These are phyloP conservation scores for Dillenia turbinata DNA, from an alignment of 164 flowering plant species.

Conservation along the genomic window DNA sequence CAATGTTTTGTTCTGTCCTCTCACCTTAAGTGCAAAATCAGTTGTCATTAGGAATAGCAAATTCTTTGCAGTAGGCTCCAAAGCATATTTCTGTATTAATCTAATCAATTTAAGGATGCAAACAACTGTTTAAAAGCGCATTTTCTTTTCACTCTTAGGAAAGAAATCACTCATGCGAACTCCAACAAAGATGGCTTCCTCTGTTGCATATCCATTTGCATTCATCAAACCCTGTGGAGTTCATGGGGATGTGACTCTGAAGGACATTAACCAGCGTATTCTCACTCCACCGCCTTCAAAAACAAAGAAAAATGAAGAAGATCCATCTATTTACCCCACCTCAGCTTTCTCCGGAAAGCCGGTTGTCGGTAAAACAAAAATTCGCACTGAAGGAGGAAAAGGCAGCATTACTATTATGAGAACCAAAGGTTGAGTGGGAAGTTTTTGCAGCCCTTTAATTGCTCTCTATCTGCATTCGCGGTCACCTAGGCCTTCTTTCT, in stretches of 20 bases:
- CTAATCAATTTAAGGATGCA: too few relatives aligned
- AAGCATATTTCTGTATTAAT: too few relatives aligned
- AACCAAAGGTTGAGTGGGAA: too few relatives aligned
- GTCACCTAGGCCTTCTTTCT: too few relatives aligned
- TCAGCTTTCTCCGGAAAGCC: conserved; percentile 97
- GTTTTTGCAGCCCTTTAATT: too few relatives aligned
- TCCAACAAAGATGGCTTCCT: conserved; percentile 61
- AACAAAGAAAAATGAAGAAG: conserved; percentile 41
- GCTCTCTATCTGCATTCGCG: too few relatives aligned
- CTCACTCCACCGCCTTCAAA: conserved; percentile 65
- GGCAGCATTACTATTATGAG: conserved; percentile 44
- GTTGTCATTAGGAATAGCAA: too few relatives aligned
- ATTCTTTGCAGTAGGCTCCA: too few relatives aligned
- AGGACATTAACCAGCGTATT: conserved; percentile 86
- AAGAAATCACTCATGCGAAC: conserved; percentile 53
- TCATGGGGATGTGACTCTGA: conserved; percentile 79
- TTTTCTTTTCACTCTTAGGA: conserved; percentile 33
- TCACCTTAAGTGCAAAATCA: too few relatives aligned
- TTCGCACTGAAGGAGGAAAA: conserved; percentile 92
- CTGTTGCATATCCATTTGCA: conserved; percentile 85
- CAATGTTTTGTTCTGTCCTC: too few relatives aligned
- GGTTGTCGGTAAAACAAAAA: conserved; percentile 86
- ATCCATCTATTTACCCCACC: conserved; percentile 52
- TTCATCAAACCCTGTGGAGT: conserved; percentile 81
- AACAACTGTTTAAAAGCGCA: background rate